These are phyloP conservation scores for Pyricularia grisea DNA, from an alignment of 2,329 filamentous ascomycete genomes.

Conservation along the genomic window DNA sequence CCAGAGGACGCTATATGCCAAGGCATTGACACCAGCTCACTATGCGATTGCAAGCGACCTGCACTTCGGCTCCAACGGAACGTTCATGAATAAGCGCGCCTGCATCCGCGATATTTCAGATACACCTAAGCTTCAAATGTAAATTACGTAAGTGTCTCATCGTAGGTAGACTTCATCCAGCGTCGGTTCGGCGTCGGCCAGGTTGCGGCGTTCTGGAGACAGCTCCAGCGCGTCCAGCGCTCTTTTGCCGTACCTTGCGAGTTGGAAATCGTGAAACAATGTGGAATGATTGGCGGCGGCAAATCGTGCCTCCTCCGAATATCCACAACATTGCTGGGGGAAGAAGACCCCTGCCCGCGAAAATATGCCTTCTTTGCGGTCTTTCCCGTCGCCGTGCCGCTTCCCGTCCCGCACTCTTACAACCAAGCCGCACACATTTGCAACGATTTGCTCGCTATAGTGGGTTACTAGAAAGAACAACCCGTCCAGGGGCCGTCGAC, in stretches of 20 bases:
- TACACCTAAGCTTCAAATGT: conserved; percentile 17
- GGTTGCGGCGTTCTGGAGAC: not conserved
- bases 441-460: not conserved
- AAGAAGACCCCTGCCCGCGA: not conserved
- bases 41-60: no score
- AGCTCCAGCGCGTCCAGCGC: not conserved
- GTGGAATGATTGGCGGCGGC: not conserved
- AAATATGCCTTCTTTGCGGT: not conserved
- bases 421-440: not conserved
- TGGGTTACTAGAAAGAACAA: not conserved
- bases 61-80: conserved; percentile 32
- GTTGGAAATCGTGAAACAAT: not conserved
- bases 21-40: no score
- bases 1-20: no score
- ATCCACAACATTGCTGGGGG: not conserved
- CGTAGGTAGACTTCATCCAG: not conserved
- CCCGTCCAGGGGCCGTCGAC: not conserved
- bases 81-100: conserved; percentile 38
- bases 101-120: conserved; percentile 38
- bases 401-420: not conserved
- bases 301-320: not conserved
- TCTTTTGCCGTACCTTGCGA: not conserved
- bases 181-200: not conserved
- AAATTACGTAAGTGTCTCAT: not conserved
- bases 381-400: not conserved